phyloP scores from a whole-genome alignment of 2,329 filamentous ascomycete species.

The Nemania sp. region DNA sequence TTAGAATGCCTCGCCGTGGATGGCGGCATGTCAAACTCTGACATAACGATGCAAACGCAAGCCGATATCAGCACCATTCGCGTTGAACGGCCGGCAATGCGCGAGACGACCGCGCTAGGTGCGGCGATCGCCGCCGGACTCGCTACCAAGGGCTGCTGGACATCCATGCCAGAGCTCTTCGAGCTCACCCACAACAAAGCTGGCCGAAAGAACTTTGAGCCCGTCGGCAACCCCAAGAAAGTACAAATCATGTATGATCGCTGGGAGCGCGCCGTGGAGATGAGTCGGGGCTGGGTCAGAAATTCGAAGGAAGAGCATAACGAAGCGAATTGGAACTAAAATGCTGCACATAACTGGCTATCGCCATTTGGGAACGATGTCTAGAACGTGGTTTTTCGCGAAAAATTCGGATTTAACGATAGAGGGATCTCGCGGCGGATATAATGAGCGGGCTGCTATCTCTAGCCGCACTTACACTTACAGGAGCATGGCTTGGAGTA shows the following conservation, averaged over 20 bases:
- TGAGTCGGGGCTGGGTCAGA: conserved; percentile 59
- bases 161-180: conserved; percentile 71
- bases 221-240: conserved; percentile 56
- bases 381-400: conserved; percentile 10
- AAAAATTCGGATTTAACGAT: no score
- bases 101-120: conserved; percentile 85
- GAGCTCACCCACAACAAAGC: conserved; percentile 66
- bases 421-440: no score
- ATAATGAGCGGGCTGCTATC: no score
- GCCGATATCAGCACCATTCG: conserved; percentile 82
- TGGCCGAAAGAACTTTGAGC: conserved; percentile 71
- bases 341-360: neutral
- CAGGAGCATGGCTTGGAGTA: conserved; percentile 22
- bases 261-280: conserved; percentile 62
- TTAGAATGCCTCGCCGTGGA: conserved; percentile 80
- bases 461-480: no score
- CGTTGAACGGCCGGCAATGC: conserved; percentile 83
- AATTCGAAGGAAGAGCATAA: conserved; percentile 37
- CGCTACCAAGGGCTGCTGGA: conserved; percentile 74
- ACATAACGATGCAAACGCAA: conserved; percentile 90
- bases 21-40: conserved; percentile 86
- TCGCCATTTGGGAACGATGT: neutral
- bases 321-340: conserved; percentile 4
- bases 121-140: conserved; percentile 90
- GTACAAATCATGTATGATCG: conserved; percentile 51